phyloP scores from a whole-genome alignment of 257 asterid species.

The Fraxinus anomala region DNA sequence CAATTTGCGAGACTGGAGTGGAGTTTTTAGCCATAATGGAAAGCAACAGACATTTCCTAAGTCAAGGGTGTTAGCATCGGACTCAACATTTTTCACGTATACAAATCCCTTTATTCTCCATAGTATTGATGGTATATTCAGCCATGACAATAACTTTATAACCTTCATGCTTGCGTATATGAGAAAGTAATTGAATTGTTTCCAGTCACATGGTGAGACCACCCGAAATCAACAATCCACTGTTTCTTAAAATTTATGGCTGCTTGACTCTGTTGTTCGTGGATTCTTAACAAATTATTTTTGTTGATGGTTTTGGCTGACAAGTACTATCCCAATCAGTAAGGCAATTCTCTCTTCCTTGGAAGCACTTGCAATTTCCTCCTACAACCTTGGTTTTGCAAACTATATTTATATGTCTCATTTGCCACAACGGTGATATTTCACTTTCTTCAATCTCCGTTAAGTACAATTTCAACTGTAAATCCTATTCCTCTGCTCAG shows the following conservation, averaged over 20 bases:
- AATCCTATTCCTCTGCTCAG: neutral
- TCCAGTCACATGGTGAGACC: neutral
- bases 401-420: neutral
- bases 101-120: neutral
- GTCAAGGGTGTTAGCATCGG: neutral
- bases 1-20: neutral
- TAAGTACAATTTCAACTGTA: neutral
- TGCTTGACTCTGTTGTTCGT: no score
- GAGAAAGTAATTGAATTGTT: neutral
- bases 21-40: neutral
- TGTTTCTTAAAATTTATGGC: neutral
- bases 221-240: neutral
- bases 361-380: neutral
- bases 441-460: neutral
- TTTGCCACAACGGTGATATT: neutral
- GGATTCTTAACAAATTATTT: no score
- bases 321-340: neutral
- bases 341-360: neutral
- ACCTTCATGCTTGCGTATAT: neutral
- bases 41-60: neutral
- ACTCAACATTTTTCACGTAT: neutral
- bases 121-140: neutral
- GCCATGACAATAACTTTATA: neutral
- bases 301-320: neutral
- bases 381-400: neutral